Evolutionary conservation across 2,329 filamentous ascomycete genomes (phyloP).

Genomic region (Aureobasidium sp.): DNA sequence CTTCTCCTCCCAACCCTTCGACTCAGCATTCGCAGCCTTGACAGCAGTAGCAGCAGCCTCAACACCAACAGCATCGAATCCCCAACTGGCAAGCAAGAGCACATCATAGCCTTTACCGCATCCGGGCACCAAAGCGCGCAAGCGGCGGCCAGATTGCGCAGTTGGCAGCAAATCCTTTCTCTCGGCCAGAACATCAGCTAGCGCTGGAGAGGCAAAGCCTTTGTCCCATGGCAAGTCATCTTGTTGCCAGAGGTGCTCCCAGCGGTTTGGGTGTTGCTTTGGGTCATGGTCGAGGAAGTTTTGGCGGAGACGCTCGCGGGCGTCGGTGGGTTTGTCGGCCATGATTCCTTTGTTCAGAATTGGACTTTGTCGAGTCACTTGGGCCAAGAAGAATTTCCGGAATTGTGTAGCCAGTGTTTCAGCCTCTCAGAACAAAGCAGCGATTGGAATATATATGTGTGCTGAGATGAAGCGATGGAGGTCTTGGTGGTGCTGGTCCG

Average conservation of each 20-base stretch:
- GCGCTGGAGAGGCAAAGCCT: conserved; percentile 47
- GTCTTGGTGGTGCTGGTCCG: background rate
- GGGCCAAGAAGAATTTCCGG: background rate
- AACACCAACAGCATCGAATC: conserved; percentile 69
- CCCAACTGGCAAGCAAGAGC: conserved; percentile 61
- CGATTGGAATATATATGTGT: background rate
- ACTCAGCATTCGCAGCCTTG: conserved; percentile 39
- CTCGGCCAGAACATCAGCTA: conserved; percentile 43
- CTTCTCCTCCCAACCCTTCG: conserved; percentile 28
- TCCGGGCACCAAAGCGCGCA: conserved; percentile 64
- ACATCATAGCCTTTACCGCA: conserved; percentile 80
- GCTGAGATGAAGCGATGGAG: background rate
- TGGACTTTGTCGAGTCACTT: background rate
- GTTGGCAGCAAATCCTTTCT: conserved; percentile 16
- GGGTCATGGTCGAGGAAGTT: conserved; percentile 16
- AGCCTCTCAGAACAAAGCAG: background rate
- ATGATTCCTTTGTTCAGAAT: background rate
- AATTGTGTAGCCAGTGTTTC: background rate
- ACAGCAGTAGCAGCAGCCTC: conserved; percentile 52
- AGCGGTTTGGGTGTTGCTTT: conserved; percentile 35
- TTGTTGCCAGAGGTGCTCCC: conserved; percentile 49
- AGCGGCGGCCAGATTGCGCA: conserved; percentile 24
- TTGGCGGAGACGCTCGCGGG: conserved; percentile 19
- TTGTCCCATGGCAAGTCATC: conserved; percentile 51
- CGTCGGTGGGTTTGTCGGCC: conserved; percentile 13